Percentiles rank a stretch among this genome's conserved stretches.
These are phyloP conservation scores for Wickerhamiella sergipiensis DNA, from an alignment of 805 yeast genomes.

Conservation along the genomic window DNA sequence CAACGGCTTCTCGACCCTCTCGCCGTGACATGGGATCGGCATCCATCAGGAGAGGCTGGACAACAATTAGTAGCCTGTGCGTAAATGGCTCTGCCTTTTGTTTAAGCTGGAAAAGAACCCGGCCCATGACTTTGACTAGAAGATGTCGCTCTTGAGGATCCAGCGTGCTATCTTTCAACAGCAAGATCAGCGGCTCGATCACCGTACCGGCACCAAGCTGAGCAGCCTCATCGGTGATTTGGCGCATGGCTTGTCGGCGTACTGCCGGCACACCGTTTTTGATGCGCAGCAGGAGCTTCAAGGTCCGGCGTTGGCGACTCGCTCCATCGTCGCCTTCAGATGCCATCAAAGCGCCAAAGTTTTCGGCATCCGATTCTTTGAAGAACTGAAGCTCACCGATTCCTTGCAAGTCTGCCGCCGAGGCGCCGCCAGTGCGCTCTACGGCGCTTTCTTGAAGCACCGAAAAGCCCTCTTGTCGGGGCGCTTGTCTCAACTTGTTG, in stretches of 20 bases:
- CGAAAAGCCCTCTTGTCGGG: conserved; percentile 28
- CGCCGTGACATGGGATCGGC: conserved; percentile 60
- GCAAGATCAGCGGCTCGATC: conserved; percentile 60
- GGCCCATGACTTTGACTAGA: conserved; percentile 58
- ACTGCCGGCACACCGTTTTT: conserved; percentile 64
- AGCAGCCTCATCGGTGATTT: conserved; percentile 48
- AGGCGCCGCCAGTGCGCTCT: background rate
- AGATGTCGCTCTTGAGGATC: conserved; percentile 78
- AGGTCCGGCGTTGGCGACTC: conserved; percentile 9
- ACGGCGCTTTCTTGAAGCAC: conserved; percentile 37
- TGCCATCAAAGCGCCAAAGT: conserved; percentile 47
- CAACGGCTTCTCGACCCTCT: conserved; percentile 68
- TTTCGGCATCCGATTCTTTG: conserved; percentile 55
- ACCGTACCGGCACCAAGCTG: conserved; percentile 56
- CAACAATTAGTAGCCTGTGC: conserved; percentile 54
- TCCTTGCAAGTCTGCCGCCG: conserved; percentile 42
- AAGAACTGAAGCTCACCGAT: conserved; percentile 52
- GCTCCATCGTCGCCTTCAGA: conserved; percentile 16
- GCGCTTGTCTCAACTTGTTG: conserved; percentile 25
- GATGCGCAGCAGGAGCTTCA: conserved; percentile 41
- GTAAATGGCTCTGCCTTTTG: conserved; percentile 58
- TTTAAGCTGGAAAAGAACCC: conserved; percentile 54
- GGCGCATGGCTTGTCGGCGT: conserved; percentile 57
- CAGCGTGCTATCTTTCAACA: conserved; percentile 54
- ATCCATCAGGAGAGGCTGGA: conserved; percentile 68